Conservation (phyloP, 257 asterid genomes). For the Solanum bulbocastanum region DNA sequence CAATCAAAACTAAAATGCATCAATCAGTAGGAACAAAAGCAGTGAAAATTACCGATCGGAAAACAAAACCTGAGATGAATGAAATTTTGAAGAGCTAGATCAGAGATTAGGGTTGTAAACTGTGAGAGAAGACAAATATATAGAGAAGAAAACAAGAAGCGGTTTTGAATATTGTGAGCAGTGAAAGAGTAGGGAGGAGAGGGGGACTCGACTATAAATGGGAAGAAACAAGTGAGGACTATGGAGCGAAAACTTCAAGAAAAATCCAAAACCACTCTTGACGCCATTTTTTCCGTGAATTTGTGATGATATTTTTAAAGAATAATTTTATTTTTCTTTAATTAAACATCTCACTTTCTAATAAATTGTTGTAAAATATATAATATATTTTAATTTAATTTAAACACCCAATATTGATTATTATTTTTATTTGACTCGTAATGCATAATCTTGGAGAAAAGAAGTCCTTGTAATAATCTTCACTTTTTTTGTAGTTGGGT, state of each 20-base stretch:
- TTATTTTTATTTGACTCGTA: neutral
- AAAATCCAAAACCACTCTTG: conserved; percentile 1
- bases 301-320: neutral
- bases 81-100: conserved; percentile 4
- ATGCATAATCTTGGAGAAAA: neutral
- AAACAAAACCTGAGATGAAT: neutral
- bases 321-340: neutral
- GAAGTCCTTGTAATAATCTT: neutral
- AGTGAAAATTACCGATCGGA: conserved; percentile 15
- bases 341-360: neutral
- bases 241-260: neutral
- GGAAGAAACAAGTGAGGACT: neutral
- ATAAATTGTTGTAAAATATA: too few species aligned
- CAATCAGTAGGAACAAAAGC: neutral
- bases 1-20: neutral
- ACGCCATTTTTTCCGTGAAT: neutral
- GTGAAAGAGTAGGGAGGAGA: neutral
- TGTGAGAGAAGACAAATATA: neutral
- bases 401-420: neutral
- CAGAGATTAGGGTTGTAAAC: neutral
- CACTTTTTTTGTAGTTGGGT: too few species aligned
- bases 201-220: neutral
- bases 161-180: neutral
- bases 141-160: neutral
- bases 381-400: neutral